phyloP scores from a whole-genome alignment of 2,329 filamentous ascomycete species.

The Dryadomyces quercus-mongolicae region DNA sequence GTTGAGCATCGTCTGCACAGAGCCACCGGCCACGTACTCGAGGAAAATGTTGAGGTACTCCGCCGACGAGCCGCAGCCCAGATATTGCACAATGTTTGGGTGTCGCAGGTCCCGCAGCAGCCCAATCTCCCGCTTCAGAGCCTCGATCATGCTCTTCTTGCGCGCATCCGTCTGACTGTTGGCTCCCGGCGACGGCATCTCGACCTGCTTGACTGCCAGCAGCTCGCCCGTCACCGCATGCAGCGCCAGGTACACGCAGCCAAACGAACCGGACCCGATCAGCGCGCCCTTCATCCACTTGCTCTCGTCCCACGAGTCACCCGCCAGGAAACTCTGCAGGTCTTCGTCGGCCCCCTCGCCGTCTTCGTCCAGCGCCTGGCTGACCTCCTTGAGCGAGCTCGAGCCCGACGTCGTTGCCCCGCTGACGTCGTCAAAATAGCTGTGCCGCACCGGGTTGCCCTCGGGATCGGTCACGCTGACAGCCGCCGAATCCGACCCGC shows the following conservation, averaged over 20 bases:
- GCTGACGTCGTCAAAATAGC: slow-evolving; percentile 63
- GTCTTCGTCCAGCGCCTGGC: slow-evolving; percentile 75
- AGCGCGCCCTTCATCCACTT: slow-evolving; percentile 99
- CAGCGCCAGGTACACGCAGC: slow-evolving; percentile 86
- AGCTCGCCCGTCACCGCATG: slow-evolving; percentile 95
- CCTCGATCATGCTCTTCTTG: slow-evolving; percentile 97
- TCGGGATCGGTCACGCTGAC: slow-evolving; percentile 69
- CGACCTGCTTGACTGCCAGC: slow-evolving; percentile 96
- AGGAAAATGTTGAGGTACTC: slow-evolving; percentile 98
- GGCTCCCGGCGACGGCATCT: slow-evolving; percentile 67
- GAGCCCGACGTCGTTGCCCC: slow-evolving; percentile 29
- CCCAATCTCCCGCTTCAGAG: slow-evolving; percentile 90
- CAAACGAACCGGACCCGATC: slow-evolving; percentile 94
- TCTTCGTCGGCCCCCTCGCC: slow-evolving; percentile 87
- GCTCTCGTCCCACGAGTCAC: slow-evolving; percentile 90
- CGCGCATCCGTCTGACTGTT: slow-evolving; percentile 74
- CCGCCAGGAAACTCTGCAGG: slow-evolving; percentile 77
- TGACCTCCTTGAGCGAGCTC: slow-evolving; percentile 72
- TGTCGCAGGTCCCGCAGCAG: slow-evolving; percentile 89
- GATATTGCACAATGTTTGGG: slow-evolving; percentile 94
- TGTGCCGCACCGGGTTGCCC: slow-evolving; percentile 56
- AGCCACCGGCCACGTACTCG: slow-evolving; percentile 95
- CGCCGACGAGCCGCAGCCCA: slow-evolving; percentile 85
- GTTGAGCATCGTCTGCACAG: slow-evolving; percentile 96
- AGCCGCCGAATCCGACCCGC: slow-evolving; percentile 56